These are phyloP conservation scores for Yarrowia galli DNA, from an alignment of 1,139 yeast species.

Conservation along the genomic window DNA sequence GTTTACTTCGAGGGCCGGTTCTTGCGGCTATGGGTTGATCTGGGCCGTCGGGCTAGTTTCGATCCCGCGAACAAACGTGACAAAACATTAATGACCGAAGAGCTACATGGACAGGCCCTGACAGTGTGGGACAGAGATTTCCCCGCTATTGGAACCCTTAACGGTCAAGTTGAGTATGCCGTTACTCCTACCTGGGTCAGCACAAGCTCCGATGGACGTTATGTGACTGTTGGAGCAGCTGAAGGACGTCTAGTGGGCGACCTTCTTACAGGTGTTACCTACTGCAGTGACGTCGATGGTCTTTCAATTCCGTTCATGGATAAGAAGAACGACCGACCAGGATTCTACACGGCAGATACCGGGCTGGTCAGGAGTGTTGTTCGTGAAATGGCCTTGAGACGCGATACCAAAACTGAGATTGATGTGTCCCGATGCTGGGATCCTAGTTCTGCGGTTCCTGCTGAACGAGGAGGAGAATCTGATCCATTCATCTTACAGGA, in stretches of 20 bases:
- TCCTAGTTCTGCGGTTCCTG: too few species aligned
- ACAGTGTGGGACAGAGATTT: not conserved
- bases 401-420: too few species aligned
- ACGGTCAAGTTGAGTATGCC: not conserved
- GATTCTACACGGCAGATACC: not conserved
- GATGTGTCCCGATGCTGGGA: too few species aligned
- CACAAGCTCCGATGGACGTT: not conserved
- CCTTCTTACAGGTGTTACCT: not conserved
- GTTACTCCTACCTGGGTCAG: not conserved
- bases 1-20: not conserved
- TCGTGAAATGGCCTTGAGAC: too few species aligned
- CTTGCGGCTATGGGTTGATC: not conserved
- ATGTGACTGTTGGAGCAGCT: not conserved
- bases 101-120: not conserved
- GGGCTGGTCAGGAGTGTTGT: not conserved
- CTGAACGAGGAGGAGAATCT: too few species aligned
- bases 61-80: not conserved
- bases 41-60: not conserved
- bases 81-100: too few species aligned
- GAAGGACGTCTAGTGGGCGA: not conserved
- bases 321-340: not conserved
- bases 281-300: not conserved
- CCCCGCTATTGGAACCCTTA: not conserved
- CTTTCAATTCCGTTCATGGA: not conserved
- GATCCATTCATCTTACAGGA: too few species aligned